Evolutionary conservation across 2,329 filamentous ascomycete genomes (phyloP).

Genomic region (Colletotrichum eremochloae): DNA sequence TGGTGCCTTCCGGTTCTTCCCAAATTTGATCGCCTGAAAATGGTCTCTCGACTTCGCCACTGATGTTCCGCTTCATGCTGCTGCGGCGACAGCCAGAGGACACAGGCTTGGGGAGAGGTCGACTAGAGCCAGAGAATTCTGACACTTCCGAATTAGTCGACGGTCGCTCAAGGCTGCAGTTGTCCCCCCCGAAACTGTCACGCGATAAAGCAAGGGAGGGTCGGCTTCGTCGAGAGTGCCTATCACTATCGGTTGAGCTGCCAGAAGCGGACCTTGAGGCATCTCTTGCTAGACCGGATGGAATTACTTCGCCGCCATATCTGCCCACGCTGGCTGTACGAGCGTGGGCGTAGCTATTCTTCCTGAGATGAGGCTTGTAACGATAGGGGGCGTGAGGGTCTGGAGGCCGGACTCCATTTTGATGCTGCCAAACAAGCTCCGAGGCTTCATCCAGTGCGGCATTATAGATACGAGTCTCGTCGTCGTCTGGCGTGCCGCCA

Average conservation of each 20-base stretch:
- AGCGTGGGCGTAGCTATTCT: conserved; percentile 78
- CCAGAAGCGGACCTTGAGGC: conserved; percentile 63
- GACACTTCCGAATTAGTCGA: conserved; percentile 45
- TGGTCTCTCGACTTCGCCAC: conserved; percentile 74
- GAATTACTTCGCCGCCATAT: conserved; percentile 61
- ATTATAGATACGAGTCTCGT: conserved; percentile 73
- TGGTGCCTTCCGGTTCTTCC: conserved; percentile 79
- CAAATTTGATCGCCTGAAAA: conserved; percentile 88
- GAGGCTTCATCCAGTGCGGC: conserved; percentile 83
- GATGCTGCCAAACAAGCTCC: conserved; percentile 83
- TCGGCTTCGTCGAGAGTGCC: conserved; percentile 51
- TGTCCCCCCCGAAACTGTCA: conserved; percentile 19
- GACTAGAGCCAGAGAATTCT: background rate
- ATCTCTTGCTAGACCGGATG: conserved; percentile 61
- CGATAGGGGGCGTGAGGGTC: conserved; percentile 74
- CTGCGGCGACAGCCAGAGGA: conserved; percentile 66
- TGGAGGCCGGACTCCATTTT: conserved; percentile 65
- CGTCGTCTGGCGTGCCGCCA: conserved; percentile 61
- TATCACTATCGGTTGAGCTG: conserved; percentile 65
- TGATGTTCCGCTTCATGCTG: conserved; percentile 77
- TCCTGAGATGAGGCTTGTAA: conserved; percentile 77
- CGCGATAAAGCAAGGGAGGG: conserved; percentile 44
- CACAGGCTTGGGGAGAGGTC: conserved; percentile 14
- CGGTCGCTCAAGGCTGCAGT: conserved; percentile 30
- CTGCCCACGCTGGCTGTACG: conserved; percentile 71